Percentiles rank a stretch among this genome's conserved stretches.
phyloP scores from a whole-genome alignment of 495 filamentous ascomycete genomes.

The Pseudevernia furfuracea region DNA sequence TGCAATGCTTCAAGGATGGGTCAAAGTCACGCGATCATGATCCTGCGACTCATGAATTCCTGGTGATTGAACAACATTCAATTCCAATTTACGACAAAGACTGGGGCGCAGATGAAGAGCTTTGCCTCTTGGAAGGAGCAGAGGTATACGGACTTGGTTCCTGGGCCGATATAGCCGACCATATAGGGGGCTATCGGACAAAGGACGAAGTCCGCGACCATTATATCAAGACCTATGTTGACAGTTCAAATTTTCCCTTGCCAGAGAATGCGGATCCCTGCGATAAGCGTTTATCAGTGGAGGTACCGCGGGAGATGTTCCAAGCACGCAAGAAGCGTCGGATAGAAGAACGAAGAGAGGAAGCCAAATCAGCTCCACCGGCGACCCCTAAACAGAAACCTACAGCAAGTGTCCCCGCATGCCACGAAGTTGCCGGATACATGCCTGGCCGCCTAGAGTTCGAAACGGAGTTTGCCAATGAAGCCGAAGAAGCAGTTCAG shows the following conservation, averaged over 20 bases:
- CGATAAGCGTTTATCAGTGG: conserved; percentile 65
- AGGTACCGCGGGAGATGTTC: conserved; percentile 84
- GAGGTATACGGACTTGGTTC: conserved; percentile 95
- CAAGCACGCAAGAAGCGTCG: conserved; percentile 88
- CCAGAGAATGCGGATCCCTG: conserved; percentile 74
- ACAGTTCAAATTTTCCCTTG: conserved; percentile 75
- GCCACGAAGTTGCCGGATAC: conserved; percentile 96
- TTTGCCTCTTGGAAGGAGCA: conserved; percentile 86
- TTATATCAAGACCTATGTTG: conserved; percentile 79
- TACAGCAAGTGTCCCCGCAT: conserved; percentile 84
- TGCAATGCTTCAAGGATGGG: conserved; percentile 83
- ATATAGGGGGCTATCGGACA: conserved; percentile 87
- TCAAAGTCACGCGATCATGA: conserved; percentile 71
- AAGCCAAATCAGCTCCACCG: conserved; percentile 72
- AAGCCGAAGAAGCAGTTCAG: conserved; percentile 96
- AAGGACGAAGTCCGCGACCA: conserved; percentile 95
- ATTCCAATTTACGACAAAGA: conserved; percentile 91
- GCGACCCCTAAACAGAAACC: conserved; percentile 90
- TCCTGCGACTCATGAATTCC: conserved; percentile 73
- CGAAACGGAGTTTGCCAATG: conserved; percentile 95
- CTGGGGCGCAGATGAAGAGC: conserved; percentile 96
- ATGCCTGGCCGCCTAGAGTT: conserved; percentile 98
- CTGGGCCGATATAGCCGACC: conserved; percentile 96
- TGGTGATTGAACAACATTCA: conserved; percentile 96
- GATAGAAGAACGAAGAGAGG: conserved; percentile 88